Percentiles rank a stretch among this genome's conserved stretches.
phyloP scores from a whole-genome alignment of 768 basidiomycete species.

The Trametes punicea region DNA sequence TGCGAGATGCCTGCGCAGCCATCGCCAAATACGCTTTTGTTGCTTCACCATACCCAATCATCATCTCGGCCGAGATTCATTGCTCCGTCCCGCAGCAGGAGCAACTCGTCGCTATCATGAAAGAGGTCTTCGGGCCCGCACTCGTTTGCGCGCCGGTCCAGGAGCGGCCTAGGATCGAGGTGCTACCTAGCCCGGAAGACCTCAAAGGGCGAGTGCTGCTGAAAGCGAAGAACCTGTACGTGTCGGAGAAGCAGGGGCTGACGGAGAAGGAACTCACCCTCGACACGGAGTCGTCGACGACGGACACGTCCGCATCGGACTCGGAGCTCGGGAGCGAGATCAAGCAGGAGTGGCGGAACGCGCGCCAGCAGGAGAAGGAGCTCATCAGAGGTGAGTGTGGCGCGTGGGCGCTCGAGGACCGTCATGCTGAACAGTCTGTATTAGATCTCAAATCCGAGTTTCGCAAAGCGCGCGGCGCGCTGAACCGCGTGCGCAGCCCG shows the following conservation, averaged over 20 bases:
- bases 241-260: constrained; percentile 39
- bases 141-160: constrained; percentile 50
- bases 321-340: constrained; percentile 22
- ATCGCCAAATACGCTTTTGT: constrained; percentile 89
- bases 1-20: constrained; percentile 78
- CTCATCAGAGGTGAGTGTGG: constrained; percentile 32
- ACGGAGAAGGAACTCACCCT: constrained; percentile 33
- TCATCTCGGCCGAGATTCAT: constrained; percentile 92
- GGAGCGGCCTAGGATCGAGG: constrained; percentile 43
- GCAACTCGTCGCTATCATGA: constrained; percentile 71
- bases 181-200: constrained; percentile 81
- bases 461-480: constrained; percentile 38
- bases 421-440: background rate
- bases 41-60: constrained; percentile 85
- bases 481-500: constrained; percentile 34
- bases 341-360: constrained; percentile 30
- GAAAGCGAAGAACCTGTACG: constrained; percentile 82
- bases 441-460: constrained; percentile 40
- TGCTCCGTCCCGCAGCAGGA: constrained; percentile 80
- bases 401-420: background rate
- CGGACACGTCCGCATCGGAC: constrained; percentile 34
- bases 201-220: constrained; percentile 76
- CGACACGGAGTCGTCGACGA: constrained; percentile 42
- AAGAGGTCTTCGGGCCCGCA: constrained; percentile 51
- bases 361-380: constrained; percentile 32